Percentiles rank a stretch among this genome's conserved stretches.
Evolutionary conservation across 2,329 filamentous ascomycete species (phyloP).

Genomic region (Phoma sp.): DNA sequence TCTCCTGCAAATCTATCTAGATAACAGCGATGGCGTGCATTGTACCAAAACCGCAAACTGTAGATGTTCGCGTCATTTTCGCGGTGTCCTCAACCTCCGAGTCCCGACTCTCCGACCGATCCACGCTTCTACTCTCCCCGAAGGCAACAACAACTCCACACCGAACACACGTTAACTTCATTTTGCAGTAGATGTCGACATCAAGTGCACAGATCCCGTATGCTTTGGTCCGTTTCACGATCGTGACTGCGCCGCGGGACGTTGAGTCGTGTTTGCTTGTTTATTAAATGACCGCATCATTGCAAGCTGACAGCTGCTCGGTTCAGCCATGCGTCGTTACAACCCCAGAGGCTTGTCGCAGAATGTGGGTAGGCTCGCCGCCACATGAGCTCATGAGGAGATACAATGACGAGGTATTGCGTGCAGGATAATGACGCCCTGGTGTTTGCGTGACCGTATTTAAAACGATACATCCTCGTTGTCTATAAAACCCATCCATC

Average conservation of each 20-base stretch:
- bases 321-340: conserved; percentile 3
- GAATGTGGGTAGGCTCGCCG: conserved; percentile 1
- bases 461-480: conserved; percentile 8
- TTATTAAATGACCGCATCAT: conserved; percentile 17
- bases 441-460: conserved; percentile 6
- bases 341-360: conserved; percentile 2
- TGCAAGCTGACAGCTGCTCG: conserved; percentile 6
- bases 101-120: not conserved
- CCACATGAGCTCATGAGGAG: conserved; percentile 8
- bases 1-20: not conserved
- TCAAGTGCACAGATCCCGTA: not conserved
- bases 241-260: not conserved
- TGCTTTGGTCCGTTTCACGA: not conserved
- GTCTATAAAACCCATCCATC: conserved; percentile 14
- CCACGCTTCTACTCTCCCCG: not conserved
- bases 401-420: conserved; percentile 4
- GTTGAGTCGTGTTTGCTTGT: not conserved
- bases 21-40: not conserved
- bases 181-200: conserved; percentile 6
- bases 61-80: conserved; percentile 12
- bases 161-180: not conserved
- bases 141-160: not conserved
- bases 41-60: not conserved
- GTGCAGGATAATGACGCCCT: conserved; percentile 1
- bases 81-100: not conserved